Evolutionary conservation across 441 rosid genomes (phyloP).

Genomic region (Codiaeum variegatum): DNA sequence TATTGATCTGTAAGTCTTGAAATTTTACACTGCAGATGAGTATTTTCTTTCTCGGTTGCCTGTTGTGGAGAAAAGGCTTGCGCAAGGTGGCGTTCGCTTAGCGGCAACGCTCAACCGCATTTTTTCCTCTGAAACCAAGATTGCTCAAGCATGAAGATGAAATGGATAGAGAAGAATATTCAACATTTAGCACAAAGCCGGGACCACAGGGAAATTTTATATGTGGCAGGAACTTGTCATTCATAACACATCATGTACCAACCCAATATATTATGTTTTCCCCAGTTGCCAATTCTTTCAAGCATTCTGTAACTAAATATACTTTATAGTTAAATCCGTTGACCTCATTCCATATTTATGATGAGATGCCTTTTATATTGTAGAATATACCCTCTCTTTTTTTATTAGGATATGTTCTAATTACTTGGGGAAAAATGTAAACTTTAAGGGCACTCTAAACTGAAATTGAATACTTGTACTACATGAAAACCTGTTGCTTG

Average conservation of each 20-base stretch:
- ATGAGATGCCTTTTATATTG: constrained; percentile 16
- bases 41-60: constrained; percentile 81
- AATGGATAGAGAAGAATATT: constrained; percentile 16
- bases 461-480: constrained; percentile 46
- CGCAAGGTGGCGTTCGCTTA: constrained; percentile 73
- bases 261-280: background rate
- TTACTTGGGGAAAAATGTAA: constrained; percentile 25
- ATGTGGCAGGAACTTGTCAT: constrained; percentile 14
- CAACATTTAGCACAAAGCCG: background rate
- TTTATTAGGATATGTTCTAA: no score
- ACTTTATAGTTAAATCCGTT: background rate
- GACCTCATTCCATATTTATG: background rate
- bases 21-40: constrained; percentile 45
- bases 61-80: constrained; percentile 71
- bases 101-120: constrained; percentile 76
- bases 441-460: constrained; percentile 28
- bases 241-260: background rate
- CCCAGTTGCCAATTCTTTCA: constrained; percentile 2
- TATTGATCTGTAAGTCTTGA: constrained; percentile 10
- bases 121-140: constrained; percentile 40
- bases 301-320: constrained; percentile 12
- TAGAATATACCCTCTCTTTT: constrained; percentile 48
- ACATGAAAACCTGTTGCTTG: constrained; percentile 30
- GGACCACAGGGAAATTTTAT: background rate
- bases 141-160: constrained; percentile 38